Evolutionary conservation across 2,329 filamentous ascomycete species (phyloP), one percentile per base, ranked within the genome.

Genomic region (Pseudodiploospora longispora): DNA sequence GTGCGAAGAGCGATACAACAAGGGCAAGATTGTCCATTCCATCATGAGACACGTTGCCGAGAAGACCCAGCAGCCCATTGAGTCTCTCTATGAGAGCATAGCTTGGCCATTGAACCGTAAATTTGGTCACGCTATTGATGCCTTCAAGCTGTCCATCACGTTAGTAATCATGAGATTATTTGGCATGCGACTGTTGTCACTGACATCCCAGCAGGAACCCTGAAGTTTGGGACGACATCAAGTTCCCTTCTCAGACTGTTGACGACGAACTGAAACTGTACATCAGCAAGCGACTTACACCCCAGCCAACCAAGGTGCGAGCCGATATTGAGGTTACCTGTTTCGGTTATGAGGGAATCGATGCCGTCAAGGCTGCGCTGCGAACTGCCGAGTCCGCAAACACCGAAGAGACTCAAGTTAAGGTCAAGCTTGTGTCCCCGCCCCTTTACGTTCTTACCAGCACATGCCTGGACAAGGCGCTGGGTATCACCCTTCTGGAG

Each of bases 1-100:
- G 74, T 98, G 94, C 66, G 93, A 98, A 66, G 93, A 98, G 74
- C 82, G 93, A 57, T 98, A 96, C 78, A 98, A 98, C 80, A 98
- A 98, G 83, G 87, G 88, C 75, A 98, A 98, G 76, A 94, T 95
- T 76, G 93, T 97, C 35, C 93, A 98, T 70, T 94, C 88, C 43
- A 96, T 98, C 69, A 91, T 98, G 87, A 85, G 91, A 66, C 93
- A 98, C 67, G 93, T 98, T 51, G 91, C 93, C 55, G 90, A 98
- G 74, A 96, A 96, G 78, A 95, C 89, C 36, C 82, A 86, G 62
- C 86, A 82, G 30, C 90, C 91, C n/a, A 94, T 98, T 61, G 88
- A 97, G 75, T 78, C 82, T 42, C 79, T 98, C 46, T 98, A 98
- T 70, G 84, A 95, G 75, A 82, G 76, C 55, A 96, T 98, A 63